Conservation (phyloP, 2,329 filamentous ascomycete genomes). For the Drechmeria coniospora region DNA sequence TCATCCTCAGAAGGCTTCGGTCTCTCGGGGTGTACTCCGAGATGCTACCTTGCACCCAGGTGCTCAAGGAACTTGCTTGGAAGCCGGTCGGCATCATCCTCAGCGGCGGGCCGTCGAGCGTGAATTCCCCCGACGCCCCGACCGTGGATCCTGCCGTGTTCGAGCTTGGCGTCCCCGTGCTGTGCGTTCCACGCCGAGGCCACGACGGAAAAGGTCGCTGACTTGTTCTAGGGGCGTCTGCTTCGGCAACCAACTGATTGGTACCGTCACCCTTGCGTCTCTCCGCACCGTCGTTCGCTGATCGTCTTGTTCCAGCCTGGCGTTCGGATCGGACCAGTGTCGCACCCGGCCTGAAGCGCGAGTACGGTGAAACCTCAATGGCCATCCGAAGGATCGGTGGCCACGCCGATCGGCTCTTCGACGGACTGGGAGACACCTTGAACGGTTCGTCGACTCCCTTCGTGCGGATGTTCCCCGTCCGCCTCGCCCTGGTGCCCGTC, state of each 20-base stretch:
- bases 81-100: conserved; percentile 70
- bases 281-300: conserved; percentile 7
- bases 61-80: conserved; percentile 59
- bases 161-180: conserved; percentile 13
- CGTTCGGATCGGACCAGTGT: not conserved
- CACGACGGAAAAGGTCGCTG: conserved; percentile 1
- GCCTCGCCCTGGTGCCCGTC: too few species aligned
- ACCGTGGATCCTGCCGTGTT: conserved; percentile 49
- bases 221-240: conserved; percentile 12
- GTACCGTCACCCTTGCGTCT: conserved; percentile 48
- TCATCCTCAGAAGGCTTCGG: too few species aligned
- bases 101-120: conserved; percentile 18
- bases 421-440: conserved; percentile 52
- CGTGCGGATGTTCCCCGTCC: conserved; percentile 1
- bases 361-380: conserved; percentile 12
- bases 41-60: conserved; percentile 75
- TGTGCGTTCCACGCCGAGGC: too few species aligned
- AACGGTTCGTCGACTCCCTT: conserved; percentile 19
- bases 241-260: conserved; percentile 36
- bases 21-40: conserved; percentile 60
- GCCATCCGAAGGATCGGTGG: conserved; percentile 31
- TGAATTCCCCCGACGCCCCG: conserved; percentile 3
- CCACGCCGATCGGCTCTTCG: conserved; percentile 67
- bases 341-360: conserved; percentile 1
- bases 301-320: not conserved